Base-by-base conservation (phyloP, 2,329 filamentous ascomycete genomes). In the Claviceps purpurea region DNA sequence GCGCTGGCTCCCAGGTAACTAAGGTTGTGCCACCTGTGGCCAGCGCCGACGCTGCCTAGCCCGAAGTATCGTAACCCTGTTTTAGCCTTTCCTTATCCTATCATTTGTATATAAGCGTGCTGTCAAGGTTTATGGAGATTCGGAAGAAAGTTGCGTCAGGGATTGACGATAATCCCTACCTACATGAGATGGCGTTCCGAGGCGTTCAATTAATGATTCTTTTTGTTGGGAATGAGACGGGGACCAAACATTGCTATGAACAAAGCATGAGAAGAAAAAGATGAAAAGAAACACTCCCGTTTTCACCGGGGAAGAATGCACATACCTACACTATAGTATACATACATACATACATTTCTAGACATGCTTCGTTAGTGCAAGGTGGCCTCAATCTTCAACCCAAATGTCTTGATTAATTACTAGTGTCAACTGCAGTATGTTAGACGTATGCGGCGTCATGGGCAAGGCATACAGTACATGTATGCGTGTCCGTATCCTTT, bases 1-100 rank as follows among this genome's bases (percentile, higher is more conserved):
- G 90, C 57, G 89, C 90, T 58, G 89, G 89, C 51, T 76, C 81
- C 61, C 90, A 96, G 72, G 79, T 87, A 54, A 96, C 90, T 60
- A 89, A 88, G 70, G 80, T 94, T 50, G 73, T 82, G 20, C 82
- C 89, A 67, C 89, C 90, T 45, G 80, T 87, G 52, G 81, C 84
- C 56, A 90, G 83, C 60, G 90, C 90, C 54, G 89, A 89, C 69
- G 89, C 89, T 57, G 89, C 89, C 62, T 91, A 64, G 70, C 11
- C 22, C 11, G 13, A 20, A 5, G 34, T 13, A 34, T 34, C 3
- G 11, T 4, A 20, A 5, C 20, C 11, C 18, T 42, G 4, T 34
- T n/a, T 30, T 46, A 34, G 4, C 14, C 4, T 37, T 34, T 37
- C 14, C 14, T 16, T n/a, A 38, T 48, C 14, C 10, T 30, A 39